Percentiles rank a stretch among this genome's conserved stretches.
Evolutionary conservation across 805 yeast genomes (phyloP).

Genomic region (Cyberlindnera maclurae): DNA sequence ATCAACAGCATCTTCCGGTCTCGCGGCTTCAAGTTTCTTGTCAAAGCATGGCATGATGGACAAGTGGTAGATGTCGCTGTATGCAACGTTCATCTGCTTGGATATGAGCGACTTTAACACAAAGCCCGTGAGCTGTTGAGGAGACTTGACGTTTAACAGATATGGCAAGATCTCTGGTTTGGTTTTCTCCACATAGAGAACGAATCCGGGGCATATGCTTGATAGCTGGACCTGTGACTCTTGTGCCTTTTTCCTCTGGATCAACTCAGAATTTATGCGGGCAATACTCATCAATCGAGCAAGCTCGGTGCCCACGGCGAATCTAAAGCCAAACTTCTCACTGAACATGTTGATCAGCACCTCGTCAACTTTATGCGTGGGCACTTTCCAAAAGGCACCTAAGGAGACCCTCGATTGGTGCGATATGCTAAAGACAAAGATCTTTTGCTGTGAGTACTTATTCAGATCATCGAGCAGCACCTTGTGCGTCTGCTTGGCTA

Average conservation of each 20-base stretch:
- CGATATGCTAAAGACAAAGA: slow-evolving; percentile 69
- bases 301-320: slow-evolving; percentile 77
- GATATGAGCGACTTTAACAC: slow-evolving; percentile 50
- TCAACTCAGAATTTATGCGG: slow-evolving; percentile 37
- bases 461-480: slow-evolving; percentile 60
- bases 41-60: slow-evolving; percentile 97
- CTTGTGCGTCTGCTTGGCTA: slow-evolving; percentile 83
- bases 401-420: slow-evolving; percentile 84
- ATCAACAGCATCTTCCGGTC: slow-evolving; percentile 51
- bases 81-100: slow-evolving; percentile 24
- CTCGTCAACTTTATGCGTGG: slow-evolving; percentile 52
- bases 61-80: slow-evolving; percentile 59
- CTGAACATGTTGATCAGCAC: slow-evolving; percentile 52
- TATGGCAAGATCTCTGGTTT: slow-evolving; percentile 76
- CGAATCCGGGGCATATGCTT: slow-evolving; percentile 94
- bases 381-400: slow-evolving; percentile 54
- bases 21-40: slow-evolving; percentile 88
- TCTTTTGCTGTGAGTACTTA: slow-evolving; percentile 26
- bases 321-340: slow-evolving; percentile 56
- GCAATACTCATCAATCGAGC: slow-evolving; percentile 66
- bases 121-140: slow-evolving; percentile 89
- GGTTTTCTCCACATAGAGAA: slow-evolving; percentile 90
- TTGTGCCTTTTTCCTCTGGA: slow-evolving; percentile 6
- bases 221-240: slow-evolving; percentile 32
- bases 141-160: slow-evolving; percentile 72